These are phyloP conservation scores for Bathelium albidoporum DNA, from an alignment of 495 filamentous ascomycete species.

Conservation along the genomic window DNA sequence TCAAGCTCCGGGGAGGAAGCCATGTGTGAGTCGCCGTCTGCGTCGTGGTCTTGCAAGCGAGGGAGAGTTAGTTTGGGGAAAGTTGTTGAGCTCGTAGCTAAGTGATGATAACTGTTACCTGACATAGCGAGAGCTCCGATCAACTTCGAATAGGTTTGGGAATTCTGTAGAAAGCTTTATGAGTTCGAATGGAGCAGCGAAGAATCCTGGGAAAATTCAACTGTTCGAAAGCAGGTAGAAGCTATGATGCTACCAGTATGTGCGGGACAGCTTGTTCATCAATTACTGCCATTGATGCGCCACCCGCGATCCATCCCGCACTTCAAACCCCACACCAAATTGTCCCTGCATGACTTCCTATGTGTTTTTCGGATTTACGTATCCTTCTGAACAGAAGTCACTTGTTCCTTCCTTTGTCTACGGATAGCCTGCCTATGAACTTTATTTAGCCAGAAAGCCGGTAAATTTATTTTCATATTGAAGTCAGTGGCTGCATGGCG, in stretches of 20 bases:
- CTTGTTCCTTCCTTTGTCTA: no score
- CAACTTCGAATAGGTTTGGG: no score
- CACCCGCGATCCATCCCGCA: neutral
- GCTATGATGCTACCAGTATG: no score
- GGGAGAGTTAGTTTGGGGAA: neutral
- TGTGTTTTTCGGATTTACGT: neutral
- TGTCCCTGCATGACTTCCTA: neutral
- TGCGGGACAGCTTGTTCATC: neutral
- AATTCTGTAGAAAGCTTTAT: neutral
- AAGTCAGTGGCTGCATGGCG: constrained; percentile 30
- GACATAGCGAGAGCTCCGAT: neutral
- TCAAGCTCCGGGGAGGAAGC: constrained; percentile 32
- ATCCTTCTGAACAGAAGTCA: no score
- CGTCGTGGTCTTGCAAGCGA: constrained; percentile 22
- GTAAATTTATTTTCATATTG: neutral
- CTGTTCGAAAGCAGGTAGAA: no score
- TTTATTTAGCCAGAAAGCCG: no score
- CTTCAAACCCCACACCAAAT: neutral
- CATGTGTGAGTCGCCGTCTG: constrained; percentile 51
- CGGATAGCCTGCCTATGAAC: no score
- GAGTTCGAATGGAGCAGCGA: no score
- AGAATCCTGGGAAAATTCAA: no score
- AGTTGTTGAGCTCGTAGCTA: neutral
- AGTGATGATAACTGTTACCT: constrained; percentile 7
- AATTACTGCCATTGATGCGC: neutral